Evolutionary conservation across 805 yeast genomes (phyloP).

Genomic region (Saccharomycopsis olivae): DNA sequence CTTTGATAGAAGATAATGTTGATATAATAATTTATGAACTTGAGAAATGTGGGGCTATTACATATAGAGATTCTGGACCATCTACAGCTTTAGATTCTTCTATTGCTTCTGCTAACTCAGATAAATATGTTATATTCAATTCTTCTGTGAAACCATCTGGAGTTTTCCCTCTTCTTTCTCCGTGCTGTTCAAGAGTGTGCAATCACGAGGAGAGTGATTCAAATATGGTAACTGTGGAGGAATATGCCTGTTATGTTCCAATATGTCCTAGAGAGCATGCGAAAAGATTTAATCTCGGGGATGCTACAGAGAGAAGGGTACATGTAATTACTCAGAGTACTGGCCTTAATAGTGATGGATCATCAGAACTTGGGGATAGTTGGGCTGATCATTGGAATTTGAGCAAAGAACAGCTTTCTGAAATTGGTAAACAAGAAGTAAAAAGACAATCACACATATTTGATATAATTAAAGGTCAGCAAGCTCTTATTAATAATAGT

Average conservation of each 20-base stretch:
- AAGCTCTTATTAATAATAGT: conserved; percentile 57
- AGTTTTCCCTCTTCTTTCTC: conserved; percentile 26
- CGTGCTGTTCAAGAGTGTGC: conserved; percentile 22
- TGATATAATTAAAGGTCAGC: conserved; percentile 64
- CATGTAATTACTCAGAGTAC: conserved; percentile 38
- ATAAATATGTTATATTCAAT: conserved; percentile 16
- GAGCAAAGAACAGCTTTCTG: conserved; percentile 40
- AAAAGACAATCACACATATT: conserved; percentile 65
- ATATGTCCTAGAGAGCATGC: conserved; percentile 16
- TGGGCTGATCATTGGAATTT: conserved; percentile 64
- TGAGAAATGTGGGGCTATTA: conserved; percentile 31
- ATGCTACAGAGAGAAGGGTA: conserved; percentile 17
- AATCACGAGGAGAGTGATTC: conserved; percentile 13
- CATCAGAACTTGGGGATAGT: conserved; percentile 32
- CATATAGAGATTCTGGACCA: neutral
- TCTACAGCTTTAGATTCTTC: neutral
- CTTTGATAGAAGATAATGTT: conserved; percentile 39
- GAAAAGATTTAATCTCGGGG: neutral
- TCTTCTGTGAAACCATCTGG: conserved; percentile 27
- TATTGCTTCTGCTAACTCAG: neutral
- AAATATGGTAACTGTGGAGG: conserved; percentile 7
- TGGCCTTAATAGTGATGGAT: conserved; percentile 26
- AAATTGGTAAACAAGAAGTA: conserved; percentile 40
- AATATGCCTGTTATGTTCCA: conserved; percentile 10
- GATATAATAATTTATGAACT: conserved; percentile 37